A percentile compares a stretch with the other conserved stretches of the same genome.
These are phyloP conservation scores for Sisymbrium irio DNA, from an alignment of 345 rosid genomes.

Conservation along the genomic window DNA sequence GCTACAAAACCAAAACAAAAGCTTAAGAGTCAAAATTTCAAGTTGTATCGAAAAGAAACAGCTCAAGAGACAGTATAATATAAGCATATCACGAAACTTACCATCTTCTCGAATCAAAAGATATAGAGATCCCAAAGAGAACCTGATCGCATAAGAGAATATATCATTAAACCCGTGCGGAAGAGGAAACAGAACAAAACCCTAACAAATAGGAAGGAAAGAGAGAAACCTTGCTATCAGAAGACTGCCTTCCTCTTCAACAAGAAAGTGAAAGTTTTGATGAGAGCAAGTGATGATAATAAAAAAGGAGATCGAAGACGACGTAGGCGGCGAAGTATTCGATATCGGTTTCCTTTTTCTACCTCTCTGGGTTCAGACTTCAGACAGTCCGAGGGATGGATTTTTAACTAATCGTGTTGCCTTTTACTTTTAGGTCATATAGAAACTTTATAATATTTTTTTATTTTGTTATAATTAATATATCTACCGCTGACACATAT, in stretches of 20 bases:
- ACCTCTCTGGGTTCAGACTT: background rate
- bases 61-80: background rate
- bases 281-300: background rate
- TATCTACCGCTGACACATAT: too few relatives aligned
- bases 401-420: background rate
- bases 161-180: background rate
- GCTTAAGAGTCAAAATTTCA: background rate
- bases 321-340: background rate
- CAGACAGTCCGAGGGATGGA: background rate
- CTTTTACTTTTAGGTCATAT: constrained; percentile 25
- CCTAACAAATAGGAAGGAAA: constrained; percentile 12
- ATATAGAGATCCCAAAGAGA: background rate
- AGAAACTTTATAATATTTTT: background rate
- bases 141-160: constrained; percentile 12
- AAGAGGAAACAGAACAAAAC: background rate
- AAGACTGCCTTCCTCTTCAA: background rate
- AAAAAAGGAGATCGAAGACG: constrained; percentile 3
- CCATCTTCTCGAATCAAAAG: constrained; percentile 28
- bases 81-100: constrained; percentile 1
- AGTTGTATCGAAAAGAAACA: background rate
- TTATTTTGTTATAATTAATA: too few relatives aligned
- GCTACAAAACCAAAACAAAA: constrained; percentile 10
- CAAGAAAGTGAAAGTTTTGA: background rate
- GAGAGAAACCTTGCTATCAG: background rate
- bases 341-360: constrained; percentile 13